Percentiles rank a stretch among this genome's conserved stretches.
phyloP scores from a whole-genome alignment of 1,284 basidiomycete genomes.

The Cutaneotrichosporon cutaneum region DNA sequence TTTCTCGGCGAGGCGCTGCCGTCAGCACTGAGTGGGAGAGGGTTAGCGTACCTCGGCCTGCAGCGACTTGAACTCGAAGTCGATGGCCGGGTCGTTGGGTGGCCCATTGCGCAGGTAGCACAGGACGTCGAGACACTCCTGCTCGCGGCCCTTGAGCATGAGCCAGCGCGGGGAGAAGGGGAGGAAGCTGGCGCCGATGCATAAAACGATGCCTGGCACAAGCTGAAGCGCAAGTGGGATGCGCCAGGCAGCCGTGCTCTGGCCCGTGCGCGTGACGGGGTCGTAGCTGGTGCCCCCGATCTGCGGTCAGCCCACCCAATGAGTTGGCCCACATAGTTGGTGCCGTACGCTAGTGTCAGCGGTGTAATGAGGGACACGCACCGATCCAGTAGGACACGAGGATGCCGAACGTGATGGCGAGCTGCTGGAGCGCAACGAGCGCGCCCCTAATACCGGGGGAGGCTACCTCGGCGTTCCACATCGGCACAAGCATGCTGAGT shows the following conservation, averaged over 20 bases:
- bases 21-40: neutral
- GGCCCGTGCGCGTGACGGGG: slow-evolving; percentile 19
- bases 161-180: slow-evolving; percentile 60
- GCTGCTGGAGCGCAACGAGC: slow-evolving; percentile 75
- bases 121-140: slow-evolving; percentile 67
- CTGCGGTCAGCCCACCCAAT: slow-evolving; percentile 4
- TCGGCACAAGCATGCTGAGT: slow-evolving; percentile 49
- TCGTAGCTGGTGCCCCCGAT: slow-evolving; percentile 35
- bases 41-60: slow-evolving; percentile 60
- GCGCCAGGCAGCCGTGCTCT: slow-evolving; percentile 63
- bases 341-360: slow-evolving; percentile 51
- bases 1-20: slow-evolving; percentile 63
- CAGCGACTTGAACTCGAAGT: slow-evolving; percentile 79
- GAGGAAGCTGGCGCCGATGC: slow-evolving; percentile 48
- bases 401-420: slow-evolving; percentile 70
- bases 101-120: slow-evolving; percentile 62
- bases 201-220: slow-evolving; percentile 54
- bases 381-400: slow-evolving; percentile 63
- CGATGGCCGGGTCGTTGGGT: slow-evolving; percentile 64
- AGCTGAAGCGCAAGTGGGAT: slow-evolving; percentile 70
- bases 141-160: slow-evolving; percentile 64
- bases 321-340: slow-evolving; percentile 51
- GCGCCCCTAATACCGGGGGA: slow-evolving; percentile 79
- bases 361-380: neutral
- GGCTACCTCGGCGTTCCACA: slow-evolving; percentile 72